phyloP scores from a whole-genome alignment of 139 green algal genomes.

The Auxenochlorella pyrenoidosa region DNA sequence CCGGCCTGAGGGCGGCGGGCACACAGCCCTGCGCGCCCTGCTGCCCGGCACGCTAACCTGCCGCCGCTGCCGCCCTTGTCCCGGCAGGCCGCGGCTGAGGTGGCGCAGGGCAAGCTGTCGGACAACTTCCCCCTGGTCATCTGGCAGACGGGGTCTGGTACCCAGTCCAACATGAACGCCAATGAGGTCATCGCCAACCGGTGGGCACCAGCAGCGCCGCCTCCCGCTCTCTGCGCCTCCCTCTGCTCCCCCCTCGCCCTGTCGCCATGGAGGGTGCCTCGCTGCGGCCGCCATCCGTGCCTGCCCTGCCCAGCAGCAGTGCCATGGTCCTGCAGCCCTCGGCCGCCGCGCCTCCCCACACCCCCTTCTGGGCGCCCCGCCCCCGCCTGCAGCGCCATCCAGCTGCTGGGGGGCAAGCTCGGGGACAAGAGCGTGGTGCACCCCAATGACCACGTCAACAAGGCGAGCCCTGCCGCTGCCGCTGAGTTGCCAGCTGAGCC shows the following conservation, averaged over 20 bases:
- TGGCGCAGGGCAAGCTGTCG: slow-evolving; percentile 84
- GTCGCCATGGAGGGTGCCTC: too few species aligned
- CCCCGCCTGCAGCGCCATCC: slow-evolving; percentile 70
- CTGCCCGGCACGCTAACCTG: not conserved
- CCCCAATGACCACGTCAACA: slow-evolving; percentile 98
- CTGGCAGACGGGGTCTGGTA: slow-evolving; percentile 95
- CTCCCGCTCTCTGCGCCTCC: not conserved
- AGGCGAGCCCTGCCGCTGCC: too few species aligned
- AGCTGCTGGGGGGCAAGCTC: slow-evolving; percentile 84
- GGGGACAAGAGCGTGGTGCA: slow-evolving; percentile 89
- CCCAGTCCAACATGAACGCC: slow-evolving; percentile 98
- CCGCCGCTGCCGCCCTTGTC: too few species aligned
- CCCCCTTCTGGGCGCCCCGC: not conserved
- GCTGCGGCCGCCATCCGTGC: too few species aligned
- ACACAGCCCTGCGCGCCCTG: not conserved
- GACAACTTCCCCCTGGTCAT: slow-evolving; percentile 95
- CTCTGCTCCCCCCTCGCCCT: too few species aligned
- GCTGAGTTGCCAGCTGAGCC: too few species aligned
- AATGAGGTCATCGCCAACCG: slow-evolving; percentile 95
- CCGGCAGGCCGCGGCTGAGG: slow-evolving; percentile 71
- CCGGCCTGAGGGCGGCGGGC: too few species aligned
- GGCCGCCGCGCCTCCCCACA: too few species aligned
- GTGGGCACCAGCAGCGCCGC: slow-evolving; percentile 16
- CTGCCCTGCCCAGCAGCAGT: too few species aligned
- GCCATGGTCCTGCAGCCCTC: too few species aligned